phyloP scores from a whole-genome alignment of 2,329 filamentous ascomycete genomes.

The Nemania sp. region DNA sequence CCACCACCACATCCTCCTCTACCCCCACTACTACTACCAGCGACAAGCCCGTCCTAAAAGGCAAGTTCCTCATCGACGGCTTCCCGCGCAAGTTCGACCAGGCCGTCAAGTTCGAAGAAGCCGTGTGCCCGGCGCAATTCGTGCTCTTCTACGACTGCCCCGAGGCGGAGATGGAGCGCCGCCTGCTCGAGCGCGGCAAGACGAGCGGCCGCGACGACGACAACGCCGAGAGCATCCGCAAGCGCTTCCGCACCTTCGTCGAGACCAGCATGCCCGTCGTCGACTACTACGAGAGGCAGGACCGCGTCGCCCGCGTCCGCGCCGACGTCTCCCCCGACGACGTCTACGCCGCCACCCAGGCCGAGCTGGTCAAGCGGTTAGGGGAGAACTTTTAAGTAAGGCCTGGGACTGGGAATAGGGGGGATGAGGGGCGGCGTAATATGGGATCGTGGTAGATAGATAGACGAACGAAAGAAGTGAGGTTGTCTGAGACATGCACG shows the following conservation, averaged over 20 bases:
- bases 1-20: conserved; percentile 23
- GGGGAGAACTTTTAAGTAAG: conserved; percentile 55
- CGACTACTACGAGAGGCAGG: conserved; percentile 80
- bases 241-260: conserved; percentile 93
- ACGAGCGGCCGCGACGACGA: conserved; percentile 93
- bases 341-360: conserved; percentile 67
- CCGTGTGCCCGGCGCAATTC: conserved; percentile 84
- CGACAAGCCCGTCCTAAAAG: conserved; percentile 56
- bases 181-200: conserved; percentile 89
- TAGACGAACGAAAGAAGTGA: background rate
- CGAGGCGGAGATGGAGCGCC: conserved; percentile 86
- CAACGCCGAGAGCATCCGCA: conserved; percentile 94
- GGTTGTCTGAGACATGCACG: conserved; percentile 6
- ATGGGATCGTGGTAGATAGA: background rate
- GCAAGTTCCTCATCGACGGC: conserved; percentile 81
- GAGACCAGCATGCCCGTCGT: conserved; percentile 99
- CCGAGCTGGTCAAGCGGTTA: conserved; percentile 62
- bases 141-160: conserved; percentile 96
- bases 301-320: conserved; percentile 82
- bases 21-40: too few relatives aligned
- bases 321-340: conserved; percentile 75
- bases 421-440: background rate
- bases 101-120: conserved; percentile 90
- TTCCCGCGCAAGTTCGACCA: conserved; percentile 99
- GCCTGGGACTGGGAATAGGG: background rate